Evolutionary conservation across 257 asterid species (phyloP), one percentile per base, ranked within the genome.

Genomic region (Primulina tabacum): DNA sequence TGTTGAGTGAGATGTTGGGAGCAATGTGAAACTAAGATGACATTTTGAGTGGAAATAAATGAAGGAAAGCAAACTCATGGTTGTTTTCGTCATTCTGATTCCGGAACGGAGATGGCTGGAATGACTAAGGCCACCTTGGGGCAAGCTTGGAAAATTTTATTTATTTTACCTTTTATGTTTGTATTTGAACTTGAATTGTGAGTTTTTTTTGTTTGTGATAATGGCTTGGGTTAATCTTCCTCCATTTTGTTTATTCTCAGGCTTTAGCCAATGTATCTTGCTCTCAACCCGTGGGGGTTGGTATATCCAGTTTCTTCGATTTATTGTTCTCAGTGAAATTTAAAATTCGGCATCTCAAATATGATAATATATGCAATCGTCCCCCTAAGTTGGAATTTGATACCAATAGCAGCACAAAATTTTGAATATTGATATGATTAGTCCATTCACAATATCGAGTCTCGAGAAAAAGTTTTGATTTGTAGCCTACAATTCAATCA

Each of bases 1-100:
- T 92, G 18, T 64, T 92, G 77, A 52, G 78, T 80, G 95, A 92
- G 73, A 18, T 83, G 9, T 64, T 84, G 68, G 60, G 69, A 32
- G 88, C 28, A 0, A 12, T 34, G 29, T 37, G 26, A 30, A 8
- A 6, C 26, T 52, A 17, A 61, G 57, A 26, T 24, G 17, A 68
- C 47, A 20, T 7, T 37, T 8, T 62, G 61, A 60, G 35, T 34
- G 61, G 29, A 5, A 29, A 5, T 17, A 9, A 43, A 20, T 26
- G 3, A 32, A 52, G 37, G 52, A 4, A n/a, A 60, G 7, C 28
- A 58, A 35, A 40, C 38, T 64, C 50, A 73, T 68, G 73, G 82
- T 72, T 74, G 69, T 72, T 75, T 72, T 70, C 16, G 79, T 79
- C 81, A 74, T 73, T 82, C 67, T 26, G 72, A 50, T 62, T 65